Base-by-base conservation (phyloP, 192 early-diverging fungal genomes). In the Obelidium mucronatum region DNA sequence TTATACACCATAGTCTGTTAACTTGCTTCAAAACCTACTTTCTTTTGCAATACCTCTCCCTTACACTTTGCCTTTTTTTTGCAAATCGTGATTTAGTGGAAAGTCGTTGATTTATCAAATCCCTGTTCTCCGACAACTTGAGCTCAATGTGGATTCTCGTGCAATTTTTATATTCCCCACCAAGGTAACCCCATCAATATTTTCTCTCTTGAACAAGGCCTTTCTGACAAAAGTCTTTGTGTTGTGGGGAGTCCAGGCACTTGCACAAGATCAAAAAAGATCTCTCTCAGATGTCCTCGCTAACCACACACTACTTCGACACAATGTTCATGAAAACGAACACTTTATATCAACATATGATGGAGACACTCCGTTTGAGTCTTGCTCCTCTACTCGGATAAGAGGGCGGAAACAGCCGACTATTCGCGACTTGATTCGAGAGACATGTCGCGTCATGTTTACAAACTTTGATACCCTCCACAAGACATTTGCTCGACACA, bases 381-480 rank as follows among this genome's bases (percentile, higher is more conserved):
- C 42, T 35, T 39, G 11, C 2, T 8, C 2, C 0, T 5, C n/a
- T 11, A 59, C 6, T 1, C 6, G 56, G 3, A 44, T n/a, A 5
- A 13, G 17, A 28, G 17, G 40, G 0, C 22, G 5, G 11, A 31
- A 48, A 17, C n/a, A 39, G 15, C 30, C 28, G 2, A 52, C 51
- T 34, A 64, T 77, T 26, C 84, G 93, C 0, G 60, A 53, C 0
- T 28, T 40, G 2, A 91, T 94, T 24, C 79, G 90, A 8, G 76
- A 82, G 8, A 79, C 68, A 8, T 81, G 88, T 0, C 83, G 81
- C 22, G 80, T 96, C 0, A 81, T 96, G 8, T 84, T 96, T 37
- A 96, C 93, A 19, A 96, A 96, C 79, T 92, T 92, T 5, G 94
- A 96, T 67, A 95, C 92, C 74, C 69, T 96, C 2, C 93, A 96